Evolutionary conservation across 352 stramenopile species (phyloP), one percentile per base, ranked within the genome.

Genomic region (Phytophthora boehmeriae): DNA sequence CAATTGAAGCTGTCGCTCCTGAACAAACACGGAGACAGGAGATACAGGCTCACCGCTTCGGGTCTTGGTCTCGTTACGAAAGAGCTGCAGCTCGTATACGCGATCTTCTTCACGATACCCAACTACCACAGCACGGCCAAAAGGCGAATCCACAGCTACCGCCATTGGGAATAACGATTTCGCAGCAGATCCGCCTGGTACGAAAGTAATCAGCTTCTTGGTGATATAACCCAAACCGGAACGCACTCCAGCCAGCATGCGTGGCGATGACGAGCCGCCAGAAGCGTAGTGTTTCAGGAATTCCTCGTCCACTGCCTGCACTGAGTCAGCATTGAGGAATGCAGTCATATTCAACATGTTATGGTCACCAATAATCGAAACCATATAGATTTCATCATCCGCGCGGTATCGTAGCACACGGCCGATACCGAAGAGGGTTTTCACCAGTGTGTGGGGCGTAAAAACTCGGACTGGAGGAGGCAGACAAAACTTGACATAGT

Each of bases 361-460:
- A 9, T 56, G 66, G 49, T 73, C 71, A 2, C 68, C 55, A 16
- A 66, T 67, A 54, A 92, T 84, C 5, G 69, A 54, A 23, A 93
- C 77, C 22, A 78, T 76, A 51, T 93, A 93, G 14, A 89, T 85
- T 49, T 85, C 80, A 59, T 93, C 82, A 35, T 91, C 76, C 2
- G 48, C 36, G n/a, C 84, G 80, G 54, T 88, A 95, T 23, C 60
- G 60, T 19, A 90, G 43, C 11, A 93, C 74, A 20, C 75, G 69
- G 9, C 84, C 84, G 8, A 88, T 86, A 38, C 86, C 86, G 62
- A 93, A 95, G 27, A 87, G 64, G n/a, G 86, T 93, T 49, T 88
- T 79, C 19, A 93, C 78, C 14, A 79, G n/a, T 4, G 77, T 83
- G 11, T 90, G 69, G 11, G 79, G 55, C 9, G 75, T 44, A 42